phyloP scores from a whole-genome alignment of 805 yeast species.

The Cyberlindnera bimundalis region DNA sequence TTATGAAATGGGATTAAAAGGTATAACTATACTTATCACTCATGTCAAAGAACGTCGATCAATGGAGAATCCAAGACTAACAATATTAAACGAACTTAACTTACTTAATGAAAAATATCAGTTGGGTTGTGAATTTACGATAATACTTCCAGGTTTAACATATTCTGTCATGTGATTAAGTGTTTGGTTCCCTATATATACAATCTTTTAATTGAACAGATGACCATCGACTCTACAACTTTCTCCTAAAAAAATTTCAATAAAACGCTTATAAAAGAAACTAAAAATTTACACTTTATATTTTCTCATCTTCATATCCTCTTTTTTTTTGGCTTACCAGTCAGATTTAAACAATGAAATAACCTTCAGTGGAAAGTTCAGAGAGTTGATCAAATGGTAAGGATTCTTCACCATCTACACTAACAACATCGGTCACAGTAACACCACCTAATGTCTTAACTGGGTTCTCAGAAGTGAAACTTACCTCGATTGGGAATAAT shows the following conservation, averaged over 20 bases:
- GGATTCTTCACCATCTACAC: conserved; percentile 47
- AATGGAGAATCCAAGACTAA: conserved; percentile 52
- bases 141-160: conserved; percentile 55
- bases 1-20: conserved; percentile 15
- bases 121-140: conserved; percentile 45
- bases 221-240: no score
- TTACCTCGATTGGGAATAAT: conserved; percentile 82
- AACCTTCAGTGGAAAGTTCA: conserved; percentile 55
- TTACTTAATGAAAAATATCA: conserved; percentile 38
- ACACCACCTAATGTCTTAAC: conserved; percentile 62
- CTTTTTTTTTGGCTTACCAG: no score
- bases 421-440: conserved; percentile 55
- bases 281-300: no score
- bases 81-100: conserved; percentile 48
- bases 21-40: conserved; percentile 25
- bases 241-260: no score
- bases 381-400: conserved; percentile 69
- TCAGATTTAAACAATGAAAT: conserved; percentile 41
- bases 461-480: conserved; percentile 49
- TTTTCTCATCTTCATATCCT: no score
- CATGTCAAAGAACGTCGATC: conserved; percentile 47
- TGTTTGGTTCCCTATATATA: no score
- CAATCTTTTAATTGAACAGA: no score
- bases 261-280: not conserved
- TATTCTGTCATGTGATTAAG: conserved; percentile 23